Percentiles rank a stretch among this genome's conserved stretches.
phyloP scores from a whole-genome alignment of 768 basidiomycete genomes.

The Auricularia sp. region DNA sequence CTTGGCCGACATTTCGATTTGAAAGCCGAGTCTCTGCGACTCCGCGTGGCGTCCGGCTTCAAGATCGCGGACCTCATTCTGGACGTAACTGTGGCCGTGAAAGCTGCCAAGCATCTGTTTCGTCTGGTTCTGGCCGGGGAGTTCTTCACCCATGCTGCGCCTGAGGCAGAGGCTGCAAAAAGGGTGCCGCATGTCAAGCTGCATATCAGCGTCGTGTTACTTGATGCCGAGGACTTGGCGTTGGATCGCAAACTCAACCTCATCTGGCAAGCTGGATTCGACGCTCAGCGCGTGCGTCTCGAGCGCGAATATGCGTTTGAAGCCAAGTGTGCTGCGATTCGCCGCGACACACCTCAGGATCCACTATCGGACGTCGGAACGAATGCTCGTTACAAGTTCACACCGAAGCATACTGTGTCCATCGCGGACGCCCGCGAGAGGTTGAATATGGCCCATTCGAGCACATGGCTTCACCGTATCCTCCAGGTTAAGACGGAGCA shows the following conservation, averaged over 20 bases:
- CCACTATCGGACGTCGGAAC: constrained; percentile 15
- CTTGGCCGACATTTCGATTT: constrained; percentile 30
- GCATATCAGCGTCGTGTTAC: constrained; percentile 46
- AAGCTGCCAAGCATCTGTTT: constrained; percentile 62
- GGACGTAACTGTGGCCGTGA: constrained; percentile 57
- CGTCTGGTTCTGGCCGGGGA: constrained; percentile 42
- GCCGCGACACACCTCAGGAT: constrained; percentile 17
- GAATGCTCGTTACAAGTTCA: constrained; percentile 53
- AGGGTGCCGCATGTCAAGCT: constrained; percentile 52
- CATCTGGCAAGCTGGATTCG: constrained; percentile 62
- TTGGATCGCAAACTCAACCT: constrained; percentile 70
- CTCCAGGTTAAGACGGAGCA: constrained; percentile 36
- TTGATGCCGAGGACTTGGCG: constrained; percentile 78
- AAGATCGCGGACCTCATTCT: constrained; percentile 66
- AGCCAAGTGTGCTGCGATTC: constrained; percentile 65
- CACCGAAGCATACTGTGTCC: constrained; percentile 52
- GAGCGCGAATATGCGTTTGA: constrained; percentile 74
- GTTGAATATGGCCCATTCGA: constrained; percentile 57
- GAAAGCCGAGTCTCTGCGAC: constrained; percentile 50
- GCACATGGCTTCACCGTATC: constrained; percentile 60
- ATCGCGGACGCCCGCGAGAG: constrained; percentile 62
- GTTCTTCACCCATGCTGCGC: constrained; percentile 46
- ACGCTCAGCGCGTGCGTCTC: constrained; percentile 58
- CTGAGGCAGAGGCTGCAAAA: constrained; percentile 67
- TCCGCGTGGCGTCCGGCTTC: constrained; percentile 78